Conservation (phyloP, 768 basidiomycete genomes). For the Scleroderma citrinum region DNA sequence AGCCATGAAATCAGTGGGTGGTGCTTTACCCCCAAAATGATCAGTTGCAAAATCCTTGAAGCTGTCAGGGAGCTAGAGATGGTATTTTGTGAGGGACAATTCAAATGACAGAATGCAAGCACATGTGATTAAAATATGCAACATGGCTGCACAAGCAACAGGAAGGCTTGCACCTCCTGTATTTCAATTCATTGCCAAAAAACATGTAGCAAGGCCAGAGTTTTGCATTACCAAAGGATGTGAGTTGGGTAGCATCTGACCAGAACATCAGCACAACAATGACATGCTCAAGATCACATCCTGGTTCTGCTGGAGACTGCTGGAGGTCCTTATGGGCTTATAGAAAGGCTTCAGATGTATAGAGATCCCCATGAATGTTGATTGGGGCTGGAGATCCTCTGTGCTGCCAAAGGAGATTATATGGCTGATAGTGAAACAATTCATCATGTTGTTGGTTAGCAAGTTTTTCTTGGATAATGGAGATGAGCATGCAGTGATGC, state of each 20-base stretch:
- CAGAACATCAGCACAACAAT: conserved; percentile 24
- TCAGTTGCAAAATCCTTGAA: conserved; percentile 8
- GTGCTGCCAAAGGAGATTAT: conserved; percentile 10
- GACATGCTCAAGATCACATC: conserved; percentile 8
- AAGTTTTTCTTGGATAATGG: conserved; percentile 11
- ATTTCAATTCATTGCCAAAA: conserved; percentile 19
- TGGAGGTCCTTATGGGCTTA: conserved; percentile 14
- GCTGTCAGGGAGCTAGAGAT: conserved; percentile 2
- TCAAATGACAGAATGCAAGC: neutral
- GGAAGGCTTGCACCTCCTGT: conserved; percentile 8
- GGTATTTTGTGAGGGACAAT: neutral
- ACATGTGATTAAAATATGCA: neutral
- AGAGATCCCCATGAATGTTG: conserved; percentile 15
- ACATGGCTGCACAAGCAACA: neutral
- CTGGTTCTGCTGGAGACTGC: conserved; percentile 7
- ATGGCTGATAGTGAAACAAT: conserved; percentile 17
- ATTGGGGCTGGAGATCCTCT: neutral
- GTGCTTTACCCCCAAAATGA: conserved; percentile 1
- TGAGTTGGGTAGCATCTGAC: conserved; percentile 29
- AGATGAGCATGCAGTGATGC: conserved; percentile 11
- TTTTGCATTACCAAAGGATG: conserved; percentile 24
- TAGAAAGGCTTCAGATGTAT: conserved; percentile 12
- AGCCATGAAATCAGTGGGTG: neutral
- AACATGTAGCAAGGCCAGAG: conserved; percentile 22
- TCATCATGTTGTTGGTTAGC: neutral